Conservation (phyloP, 2,329 filamentous ascomycete species). For the Mariannaea elegans region DNA sequence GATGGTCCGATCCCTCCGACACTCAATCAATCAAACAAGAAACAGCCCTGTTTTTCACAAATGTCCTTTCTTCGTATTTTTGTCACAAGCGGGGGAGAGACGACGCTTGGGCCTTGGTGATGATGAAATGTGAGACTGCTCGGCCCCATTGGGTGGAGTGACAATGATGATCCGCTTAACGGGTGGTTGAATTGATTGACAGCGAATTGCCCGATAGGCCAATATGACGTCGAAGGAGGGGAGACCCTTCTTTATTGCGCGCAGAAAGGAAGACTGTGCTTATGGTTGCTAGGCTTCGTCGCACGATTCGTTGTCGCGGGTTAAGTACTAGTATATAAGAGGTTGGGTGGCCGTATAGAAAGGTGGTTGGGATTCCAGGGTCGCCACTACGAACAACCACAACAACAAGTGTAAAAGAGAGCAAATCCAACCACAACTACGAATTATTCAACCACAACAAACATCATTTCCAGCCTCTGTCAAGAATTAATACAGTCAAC, state of each 20-base stretch:
- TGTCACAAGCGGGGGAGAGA: no score
- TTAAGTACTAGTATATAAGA: constrained; percentile 30
- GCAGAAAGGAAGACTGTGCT: not conserved
- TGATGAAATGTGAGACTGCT: constrained; percentile 5
- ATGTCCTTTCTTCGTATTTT: not conserved
- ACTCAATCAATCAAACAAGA: no score
- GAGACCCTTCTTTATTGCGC: not conserved
- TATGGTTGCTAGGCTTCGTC: constrained; percentile 1
- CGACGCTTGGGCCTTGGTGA: constrained; percentile 1
- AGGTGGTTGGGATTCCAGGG: constrained; percentile 30
- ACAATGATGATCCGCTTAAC: not conserved
- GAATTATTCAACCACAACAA: constrained; percentile 2
- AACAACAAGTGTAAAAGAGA: constrained; percentile 1
- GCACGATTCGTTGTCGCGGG: constrained; percentile 23
- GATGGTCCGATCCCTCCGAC: constrained; percentile 4
- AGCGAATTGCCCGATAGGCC: constrained; percentile 14
- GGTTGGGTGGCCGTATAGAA: constrained; percentile 26
- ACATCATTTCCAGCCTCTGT: constrained; percentile 25
- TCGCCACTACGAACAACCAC: not conserved
- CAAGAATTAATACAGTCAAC: constrained; percentile 15
- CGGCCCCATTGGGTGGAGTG: constrained; percentile 13
- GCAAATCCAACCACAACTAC: not conserved
- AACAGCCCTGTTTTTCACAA: no score
- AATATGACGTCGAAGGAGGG: constrained; percentile 16
- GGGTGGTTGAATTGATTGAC: constrained; percentile 6